A percentile compares a stretch with the other conserved stretches of the same genome.
These are phyloP conservation scores for Prinsepia uniflora DNA, from an alignment of 306 rosid genomes.

Conservation along the genomic window DNA sequence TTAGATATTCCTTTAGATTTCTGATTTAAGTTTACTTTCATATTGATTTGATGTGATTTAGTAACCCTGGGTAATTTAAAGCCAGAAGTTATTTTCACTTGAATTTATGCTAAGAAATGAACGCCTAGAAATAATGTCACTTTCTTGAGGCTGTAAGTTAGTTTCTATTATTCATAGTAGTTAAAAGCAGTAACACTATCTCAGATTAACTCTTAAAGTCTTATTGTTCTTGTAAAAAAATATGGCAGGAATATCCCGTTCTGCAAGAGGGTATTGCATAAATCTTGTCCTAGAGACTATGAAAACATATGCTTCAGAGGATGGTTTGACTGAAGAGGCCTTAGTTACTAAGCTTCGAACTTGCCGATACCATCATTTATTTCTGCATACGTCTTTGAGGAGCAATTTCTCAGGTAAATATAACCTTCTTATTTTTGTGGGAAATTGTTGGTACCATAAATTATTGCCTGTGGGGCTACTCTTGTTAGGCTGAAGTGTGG, in stretches of 20 bases:
- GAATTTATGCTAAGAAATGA: neutral
- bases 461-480: neutral
- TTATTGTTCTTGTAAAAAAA: constrained; percentile 10
- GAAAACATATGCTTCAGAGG: constrained; percentile 79
- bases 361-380: constrained; percentile 79
- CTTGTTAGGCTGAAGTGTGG: neutral
- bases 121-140: neutral
- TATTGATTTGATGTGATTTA: neutral
- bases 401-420: constrained; percentile 65
- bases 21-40: too few relatives aligned
- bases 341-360: constrained; percentile 88
- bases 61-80: neutral
- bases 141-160: neutral
- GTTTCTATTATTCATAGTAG: neutral
- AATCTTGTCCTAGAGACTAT: constrained; percentile 77
- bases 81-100: neutral
- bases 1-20: neutral
- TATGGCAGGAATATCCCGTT: constrained; percentile 72
- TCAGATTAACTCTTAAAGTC: neutral
- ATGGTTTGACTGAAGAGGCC: constrained; percentile 96
- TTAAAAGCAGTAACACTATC: neutral
- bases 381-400: constrained; percentile 73
- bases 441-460: neutral
- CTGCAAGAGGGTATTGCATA: constrained; percentile 93
- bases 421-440: constrained; percentile 8